Percentiles rank a stretch among this genome's conserved stretches.
These are phyloP conservation scores for Poteriospumella lacustris DNA, from an alignment of 108 stramenopile species.

Conservation along the genomic window DNA sequence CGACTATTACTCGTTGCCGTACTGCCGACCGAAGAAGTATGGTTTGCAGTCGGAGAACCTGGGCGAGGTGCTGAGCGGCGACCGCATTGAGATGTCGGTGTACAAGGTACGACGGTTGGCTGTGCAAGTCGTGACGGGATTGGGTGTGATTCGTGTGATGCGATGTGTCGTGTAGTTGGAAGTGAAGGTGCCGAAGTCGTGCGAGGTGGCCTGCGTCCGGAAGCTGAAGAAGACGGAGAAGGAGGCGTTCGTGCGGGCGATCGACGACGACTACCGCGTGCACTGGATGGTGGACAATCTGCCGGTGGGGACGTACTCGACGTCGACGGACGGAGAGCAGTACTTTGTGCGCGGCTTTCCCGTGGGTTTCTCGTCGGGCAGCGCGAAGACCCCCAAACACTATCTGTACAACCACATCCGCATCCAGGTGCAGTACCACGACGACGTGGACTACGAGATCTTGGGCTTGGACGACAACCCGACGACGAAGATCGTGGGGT, in stretches of 20 bases:
- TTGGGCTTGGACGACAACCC: background rate
- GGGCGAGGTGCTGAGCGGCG: slow-evolving; percentile 54
- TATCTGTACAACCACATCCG: slow-evolving; percentile 23
- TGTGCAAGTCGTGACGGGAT: background rate
- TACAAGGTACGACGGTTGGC: slow-evolving; percentile 4
- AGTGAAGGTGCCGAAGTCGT: slow-evolving; percentile 18
- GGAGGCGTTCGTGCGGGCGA: slow-evolving; percentile 67
- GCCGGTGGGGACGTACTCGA: slow-evolving; percentile 69
- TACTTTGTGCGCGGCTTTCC: slow-evolving; percentile 22
- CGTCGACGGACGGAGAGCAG: background rate
- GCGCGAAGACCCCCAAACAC: background rate
- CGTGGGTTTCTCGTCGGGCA: background rate
- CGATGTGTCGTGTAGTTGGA: background rate
- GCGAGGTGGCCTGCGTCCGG: slow-evolving; percentile 21
- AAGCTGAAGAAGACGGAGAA: slow-evolving; percentile 27
- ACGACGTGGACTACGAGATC: background rate
- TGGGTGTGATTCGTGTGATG: background rate
- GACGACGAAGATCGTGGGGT: slow-evolving; percentile 24
- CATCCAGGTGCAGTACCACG: slow-evolving; percentile 18
- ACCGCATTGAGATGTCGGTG: slow-evolving; percentile 48
- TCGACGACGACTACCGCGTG: slow-evolving; percentile 85
- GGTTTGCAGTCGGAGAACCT: slow-evolving; percentile 43
- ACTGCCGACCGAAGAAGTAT: slow-evolving; percentile 70
- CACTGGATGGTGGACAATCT: slow-evolving; percentile 98
- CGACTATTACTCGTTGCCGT: slow-evolving; percentile 89